phyloP scores from a whole-genome alignment of 495 filamentous ascomycete species.

The Penicillium ochrochloron region DNA sequence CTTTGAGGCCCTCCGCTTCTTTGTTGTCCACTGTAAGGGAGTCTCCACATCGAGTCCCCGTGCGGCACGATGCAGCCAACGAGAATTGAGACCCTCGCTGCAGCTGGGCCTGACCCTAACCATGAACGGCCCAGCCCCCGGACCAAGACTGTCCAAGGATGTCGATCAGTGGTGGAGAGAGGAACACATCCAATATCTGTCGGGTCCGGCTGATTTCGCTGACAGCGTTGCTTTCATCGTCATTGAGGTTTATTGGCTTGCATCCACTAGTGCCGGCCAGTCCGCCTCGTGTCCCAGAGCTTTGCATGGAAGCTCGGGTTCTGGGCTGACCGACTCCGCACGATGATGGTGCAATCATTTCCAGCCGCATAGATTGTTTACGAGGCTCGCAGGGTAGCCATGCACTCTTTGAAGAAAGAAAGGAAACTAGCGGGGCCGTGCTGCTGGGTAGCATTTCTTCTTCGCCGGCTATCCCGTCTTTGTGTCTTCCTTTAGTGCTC shows the following conservation, averaged over 20 bases:
- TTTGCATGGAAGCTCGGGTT: not conserved
- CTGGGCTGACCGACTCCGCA: conserved; percentile 8
- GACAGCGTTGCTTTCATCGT: not conserved
- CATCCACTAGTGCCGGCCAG: not conserved
- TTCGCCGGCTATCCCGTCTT: conserved; percentile 1
- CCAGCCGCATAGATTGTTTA: conserved; percentile 8
- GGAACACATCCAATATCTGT: not conserved
- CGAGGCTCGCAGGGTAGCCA: conserved; percentile 2
- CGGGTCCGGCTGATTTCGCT: not conserved
- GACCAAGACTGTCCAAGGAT: not conserved
- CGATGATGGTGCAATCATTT: not conserved
- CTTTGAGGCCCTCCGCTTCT: not conserved
- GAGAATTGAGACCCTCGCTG: not conserved
- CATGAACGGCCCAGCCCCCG: not conserved
- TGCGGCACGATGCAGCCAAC: not conserved
- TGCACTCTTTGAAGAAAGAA: not conserved
- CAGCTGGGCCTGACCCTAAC: not conserved
- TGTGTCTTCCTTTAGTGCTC: not conserved
- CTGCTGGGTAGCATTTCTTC: conserved; percentile 6
- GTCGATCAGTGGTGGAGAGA: not conserved
- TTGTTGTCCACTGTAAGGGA: not conserved
- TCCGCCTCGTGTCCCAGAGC: not conserved
- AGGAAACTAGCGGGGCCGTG: conserved; percentile 7
- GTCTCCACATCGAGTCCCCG: not conserved
- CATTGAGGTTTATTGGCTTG: not conserved